Evolutionary conservation across 768 basidiomycete species (phyloP).

Genomic region (Lyophyllum semitale): DNA sequence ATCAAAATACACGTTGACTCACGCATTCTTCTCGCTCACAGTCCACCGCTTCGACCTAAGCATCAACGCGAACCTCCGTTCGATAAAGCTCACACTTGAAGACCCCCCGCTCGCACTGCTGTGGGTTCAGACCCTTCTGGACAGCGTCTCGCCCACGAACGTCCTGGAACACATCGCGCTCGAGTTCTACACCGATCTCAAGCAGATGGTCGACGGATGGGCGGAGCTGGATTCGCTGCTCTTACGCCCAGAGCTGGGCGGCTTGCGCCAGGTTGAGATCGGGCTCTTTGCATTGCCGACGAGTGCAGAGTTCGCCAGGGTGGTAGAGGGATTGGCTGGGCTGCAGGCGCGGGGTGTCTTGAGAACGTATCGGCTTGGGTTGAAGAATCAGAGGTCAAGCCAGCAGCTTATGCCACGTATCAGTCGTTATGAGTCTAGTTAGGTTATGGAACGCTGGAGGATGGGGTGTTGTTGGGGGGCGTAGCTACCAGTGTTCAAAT

Average conservation of each 20-base stretch:
- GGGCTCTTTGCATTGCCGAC: conserved; percentile 41
- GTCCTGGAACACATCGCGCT: conserved; percentile 34
- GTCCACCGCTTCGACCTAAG: conserved; percentile 39
- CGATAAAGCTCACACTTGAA: conserved; percentile 43
- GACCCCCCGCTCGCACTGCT: conserved; percentile 35
- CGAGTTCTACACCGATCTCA: conserved; percentile 43
- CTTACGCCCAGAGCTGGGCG: conserved; percentile 27
- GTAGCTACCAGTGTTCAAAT: background rate
- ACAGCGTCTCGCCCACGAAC: conserved; percentile 23
- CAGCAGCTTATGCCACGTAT: conserved; percentile 38
- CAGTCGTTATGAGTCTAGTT: conserved; percentile 30
- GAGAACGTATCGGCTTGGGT: conserved; percentile 41
- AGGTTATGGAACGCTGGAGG: background rate
- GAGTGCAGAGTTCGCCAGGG: conserved; percentile 32
- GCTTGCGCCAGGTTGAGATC: conserved; percentile 37
- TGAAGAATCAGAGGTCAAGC: conserved; percentile 39
- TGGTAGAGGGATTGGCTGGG: conserved; percentile 31
- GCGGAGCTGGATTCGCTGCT: conserved; percentile 35
- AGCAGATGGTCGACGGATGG: conserved; percentile 35
- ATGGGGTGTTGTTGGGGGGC: background rate
- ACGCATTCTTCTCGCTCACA: conserved; percentile 14
- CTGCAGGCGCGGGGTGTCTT: conserved; percentile 29
- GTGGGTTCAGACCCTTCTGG: conserved; percentile 38
- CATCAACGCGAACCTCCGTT: conserved; percentile 35
- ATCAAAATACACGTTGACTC: background rate